Conservation (phyloP, 805 yeast species). For the Wickerhamomyces strasburgensis region DNA sequence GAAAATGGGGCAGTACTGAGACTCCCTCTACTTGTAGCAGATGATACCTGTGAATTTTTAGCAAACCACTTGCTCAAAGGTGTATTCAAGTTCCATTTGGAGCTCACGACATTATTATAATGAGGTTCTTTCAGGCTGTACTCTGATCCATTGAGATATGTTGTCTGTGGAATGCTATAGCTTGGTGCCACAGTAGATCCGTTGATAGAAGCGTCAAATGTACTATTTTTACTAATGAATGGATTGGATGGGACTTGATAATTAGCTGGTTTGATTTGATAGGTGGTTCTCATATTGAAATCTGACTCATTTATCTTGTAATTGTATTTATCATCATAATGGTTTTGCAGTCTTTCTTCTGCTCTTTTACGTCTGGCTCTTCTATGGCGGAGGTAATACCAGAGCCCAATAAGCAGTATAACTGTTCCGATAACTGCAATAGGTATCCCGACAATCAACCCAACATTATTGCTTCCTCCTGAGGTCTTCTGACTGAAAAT, state of each 20-base stretch:
- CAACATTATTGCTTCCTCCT: constrained; percentile 11
- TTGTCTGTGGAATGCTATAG: not conserved
- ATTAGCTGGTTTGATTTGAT: constrained; percentile 10
- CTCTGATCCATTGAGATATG: constrained; percentile 9
- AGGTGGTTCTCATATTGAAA: constrained; percentile 13
- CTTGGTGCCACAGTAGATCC: constrained; percentile 2
- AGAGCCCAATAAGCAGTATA: constrained; percentile 9
- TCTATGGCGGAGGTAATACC: constrained; percentile 14
- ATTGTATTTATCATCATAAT: constrained; percentile 23
- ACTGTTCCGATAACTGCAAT: constrained; percentile 19
- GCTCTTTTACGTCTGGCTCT: constrained; percentile 4
- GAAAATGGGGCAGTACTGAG: constrained; percentile 21
- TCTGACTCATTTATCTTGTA: constrained; percentile 12
- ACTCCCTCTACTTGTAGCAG: constrained; percentile 14
- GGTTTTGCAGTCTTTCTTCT: constrained; percentile 9
- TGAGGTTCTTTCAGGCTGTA: constrained; percentile 18
- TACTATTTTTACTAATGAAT: not conserved
- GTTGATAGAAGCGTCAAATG: not conserved
- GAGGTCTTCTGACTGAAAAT: constrained; percentile 2
- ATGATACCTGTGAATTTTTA: constrained; percentile 13
- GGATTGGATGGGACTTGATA: not conserved
- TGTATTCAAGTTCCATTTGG: constrained; percentile 22
- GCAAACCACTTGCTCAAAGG: constrained; percentile 26
- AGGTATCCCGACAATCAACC: constrained; percentile 24
- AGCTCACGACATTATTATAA: constrained; percentile 4